phyloP scores from a whole-genome alignment of 768 basidiomycete genomes.

The Trichaptum fuscoviolaceum region DNA sequence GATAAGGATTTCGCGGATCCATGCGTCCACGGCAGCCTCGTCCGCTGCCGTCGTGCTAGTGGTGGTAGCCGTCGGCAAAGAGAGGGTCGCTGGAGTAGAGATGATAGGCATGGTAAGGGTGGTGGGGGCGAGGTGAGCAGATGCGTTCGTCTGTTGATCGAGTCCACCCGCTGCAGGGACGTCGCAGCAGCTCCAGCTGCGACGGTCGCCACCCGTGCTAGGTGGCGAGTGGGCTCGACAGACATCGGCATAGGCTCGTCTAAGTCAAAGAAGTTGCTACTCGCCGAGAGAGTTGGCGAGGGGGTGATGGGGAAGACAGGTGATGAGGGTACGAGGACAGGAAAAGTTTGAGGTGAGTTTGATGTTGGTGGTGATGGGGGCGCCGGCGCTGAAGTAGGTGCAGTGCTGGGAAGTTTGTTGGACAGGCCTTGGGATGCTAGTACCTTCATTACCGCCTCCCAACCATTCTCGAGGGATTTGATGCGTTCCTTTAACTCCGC shows the following conservation, averaged over 20 bases:
- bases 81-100: constrained; percentile 18
- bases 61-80: constrained; percentile 19
- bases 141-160: constrained; percentile 26
- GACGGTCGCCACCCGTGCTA: constrained; percentile 93
- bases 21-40: constrained; percentile 59
- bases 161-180: constrained; percentile 94
- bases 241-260: constrained; percentile 18
- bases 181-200: constrained; percentile 44
- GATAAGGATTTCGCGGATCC: constrained; percentile 63
- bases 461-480: constrained; percentile 72
- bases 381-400: constrained; percentile 15
- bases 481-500: constrained; percentile 71
- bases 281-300: constrained; percentile 28
- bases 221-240: constrained; percentile 83
- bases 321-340: constrained; percentile 28
- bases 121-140: constrained; percentile 32
- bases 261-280: constrained; percentile 23
- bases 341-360: constrained; percentile 19
- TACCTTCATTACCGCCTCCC: constrained; percentile 76
- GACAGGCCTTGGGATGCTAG: constrained; percentile 64
- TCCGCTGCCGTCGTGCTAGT: constrained; percentile 31
- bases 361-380: constrained; percentile 18
- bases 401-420: constrained; percentile 32
- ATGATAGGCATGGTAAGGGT: constrained; percentile 16
- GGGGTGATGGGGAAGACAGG: constrained; percentile 33